Evolutionary conservation across 352 stramenopile genomes (phyloP), one percentile per base, ranked within the genome.

Genomic region (Globisporangium lucens): DNA sequence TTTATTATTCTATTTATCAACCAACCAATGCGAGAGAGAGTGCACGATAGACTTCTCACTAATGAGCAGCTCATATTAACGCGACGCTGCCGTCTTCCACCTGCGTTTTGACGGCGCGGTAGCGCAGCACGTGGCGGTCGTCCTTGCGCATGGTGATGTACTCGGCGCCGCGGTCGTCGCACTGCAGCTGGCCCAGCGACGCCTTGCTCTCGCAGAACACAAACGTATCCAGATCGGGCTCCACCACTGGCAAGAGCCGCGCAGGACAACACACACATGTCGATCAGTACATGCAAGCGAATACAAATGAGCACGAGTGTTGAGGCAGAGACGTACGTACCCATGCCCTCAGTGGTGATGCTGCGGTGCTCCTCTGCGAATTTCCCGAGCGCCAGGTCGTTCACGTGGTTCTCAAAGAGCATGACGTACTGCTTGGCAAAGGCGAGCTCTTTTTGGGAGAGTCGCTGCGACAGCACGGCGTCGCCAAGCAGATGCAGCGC

Each of bases 171-270:
- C 83, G 82, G 63, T 95, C 85, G 64, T 95, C 87, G 33, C 75
- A 82, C 75, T 91, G 78, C 47, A 95, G 70, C 35, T 85, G 72
- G 2, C 78, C 76, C 5, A 88, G 73, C 15, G 77, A 74, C 15
- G 69, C 67, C 51, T 83, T 85, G 66, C 82, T 89, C 70, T 93
- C 78, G 63, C 85, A 93, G 59, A 95, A 93, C 35, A 95, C 87
- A 66, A 95, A 95, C 36, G 70, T 73, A 61, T 95, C 84, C 29
- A 95, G 58, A 69, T 94, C 80, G 2, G 87, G 87, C 58, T 89
- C 68, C 1, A 78, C n/a, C 7, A 93, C 87, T 95, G 13, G 53
- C 17, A 63, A n/a, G 2, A 24, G 7, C 17, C 43, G 9, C 43
- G 33, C n/a, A 41, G 20, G 6, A 35, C 22, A 33, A 20, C 13